Conservation (phyloP, 108 stramenopile species). For the Cyclotella cryptica region DNA sequence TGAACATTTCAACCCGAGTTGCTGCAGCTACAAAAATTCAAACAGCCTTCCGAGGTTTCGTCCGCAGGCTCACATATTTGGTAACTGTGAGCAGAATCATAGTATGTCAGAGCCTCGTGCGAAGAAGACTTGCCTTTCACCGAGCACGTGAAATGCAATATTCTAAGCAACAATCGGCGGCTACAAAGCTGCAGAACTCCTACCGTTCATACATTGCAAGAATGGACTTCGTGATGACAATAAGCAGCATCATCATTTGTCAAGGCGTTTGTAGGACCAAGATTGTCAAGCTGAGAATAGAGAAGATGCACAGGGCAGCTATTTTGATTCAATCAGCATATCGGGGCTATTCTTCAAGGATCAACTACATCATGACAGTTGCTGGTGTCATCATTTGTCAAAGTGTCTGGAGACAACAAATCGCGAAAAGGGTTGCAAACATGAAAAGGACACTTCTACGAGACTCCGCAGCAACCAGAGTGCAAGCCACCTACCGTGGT, state of each 20-base stretch:
- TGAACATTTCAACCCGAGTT: neutral
- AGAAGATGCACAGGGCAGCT: slow-evolving; percentile 27
- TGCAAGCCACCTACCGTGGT: slow-evolving; percentile 8
- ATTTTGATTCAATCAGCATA: slow-evolving; percentile 39
- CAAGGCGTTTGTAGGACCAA: slow-evolving; percentile 63
- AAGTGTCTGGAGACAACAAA: neutral
- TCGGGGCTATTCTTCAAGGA: slow-evolving; percentile 18
- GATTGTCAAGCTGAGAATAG: slow-evolving; percentile 24
- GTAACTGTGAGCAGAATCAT: slow-evolving; percentile 16
- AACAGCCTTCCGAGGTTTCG: slow-evolving; percentile 15
- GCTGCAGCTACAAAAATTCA: slow-evolving; percentile 42
- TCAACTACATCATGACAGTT: slow-evolving; percentile 20
- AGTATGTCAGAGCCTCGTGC: slow-evolving; percentile 16
- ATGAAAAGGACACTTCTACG: neutral
- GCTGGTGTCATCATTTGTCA: slow-evolving; percentile 19
- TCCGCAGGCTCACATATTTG: slow-evolving; percentile 9
- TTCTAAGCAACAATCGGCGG: slow-evolving; percentile 9
- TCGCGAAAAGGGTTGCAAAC: neutral
- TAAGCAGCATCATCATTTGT: slow-evolving; percentile 66
- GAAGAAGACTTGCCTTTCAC: neutral
- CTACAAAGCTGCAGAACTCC: slow-evolving; percentile 60
- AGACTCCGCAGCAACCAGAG: neutral
- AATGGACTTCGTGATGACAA: slow-evolving; percentile 63
- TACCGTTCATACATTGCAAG: slow-evolving; percentile 58
- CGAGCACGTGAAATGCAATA: neutral